Percentiles rank a stretch among this genome's conserved stretches.
Conservation (phyloP, 352 stramenopile genomes). For the Hyphochytrium catenoides region DNA sequence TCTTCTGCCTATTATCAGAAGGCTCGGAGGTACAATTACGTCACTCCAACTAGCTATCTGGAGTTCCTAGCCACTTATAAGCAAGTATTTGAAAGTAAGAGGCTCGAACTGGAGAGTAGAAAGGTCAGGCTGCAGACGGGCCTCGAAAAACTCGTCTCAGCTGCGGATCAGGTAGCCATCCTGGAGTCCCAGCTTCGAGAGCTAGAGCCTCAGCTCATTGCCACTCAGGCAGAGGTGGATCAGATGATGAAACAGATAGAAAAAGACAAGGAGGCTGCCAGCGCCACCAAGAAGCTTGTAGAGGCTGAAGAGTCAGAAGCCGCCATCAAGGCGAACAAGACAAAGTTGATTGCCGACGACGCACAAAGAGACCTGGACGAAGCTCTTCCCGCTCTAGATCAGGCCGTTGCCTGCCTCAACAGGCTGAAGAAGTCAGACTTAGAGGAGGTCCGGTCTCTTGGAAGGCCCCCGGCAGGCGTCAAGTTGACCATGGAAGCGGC, state of each 20-base stretch:
- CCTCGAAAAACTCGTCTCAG: constrained; percentile 75
- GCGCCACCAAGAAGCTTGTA: constrained; percentile 7
- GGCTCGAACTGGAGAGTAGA: constrained; percentile 42
- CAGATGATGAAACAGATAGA: constrained; percentile 9
- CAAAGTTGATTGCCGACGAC: constrained; percentile 13
- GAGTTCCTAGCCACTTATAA: constrained; percentile 80
- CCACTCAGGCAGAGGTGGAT: constrained; percentile 10
- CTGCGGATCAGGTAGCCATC: constrained; percentile 65
- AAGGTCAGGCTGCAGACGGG: constrained; percentile 48
- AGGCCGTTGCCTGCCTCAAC: constrained; percentile 37
- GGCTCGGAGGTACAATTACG: constrained; percentile 71
- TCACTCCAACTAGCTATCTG: constrained; percentile 77
- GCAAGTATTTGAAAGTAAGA: constrained; percentile 60
- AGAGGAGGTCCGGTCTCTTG: constrained; percentile 53
- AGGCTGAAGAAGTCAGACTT: constrained; percentile 63
- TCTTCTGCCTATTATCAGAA: constrained; percentile 59
- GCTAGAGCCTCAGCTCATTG: constrained; percentile 10
- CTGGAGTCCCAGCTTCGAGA: constrained; percentile 17
- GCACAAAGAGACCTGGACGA: constrained; percentile 40
- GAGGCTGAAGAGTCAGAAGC: constrained; percentile 9
- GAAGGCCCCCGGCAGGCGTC: constrained; percentile 48
- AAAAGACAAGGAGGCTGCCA: constrained; percentile 9
- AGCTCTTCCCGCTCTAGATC: constrained; percentile 38
- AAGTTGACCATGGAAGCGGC: constrained; percentile 30
- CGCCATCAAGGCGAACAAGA: constrained; percentile 6